Evolutionary conservation across 2,329 filamentous ascomycete genomes (phyloP), one percentile per base, ranked within the genome.

Genomic region (Epichloe bromicola): DNA sequence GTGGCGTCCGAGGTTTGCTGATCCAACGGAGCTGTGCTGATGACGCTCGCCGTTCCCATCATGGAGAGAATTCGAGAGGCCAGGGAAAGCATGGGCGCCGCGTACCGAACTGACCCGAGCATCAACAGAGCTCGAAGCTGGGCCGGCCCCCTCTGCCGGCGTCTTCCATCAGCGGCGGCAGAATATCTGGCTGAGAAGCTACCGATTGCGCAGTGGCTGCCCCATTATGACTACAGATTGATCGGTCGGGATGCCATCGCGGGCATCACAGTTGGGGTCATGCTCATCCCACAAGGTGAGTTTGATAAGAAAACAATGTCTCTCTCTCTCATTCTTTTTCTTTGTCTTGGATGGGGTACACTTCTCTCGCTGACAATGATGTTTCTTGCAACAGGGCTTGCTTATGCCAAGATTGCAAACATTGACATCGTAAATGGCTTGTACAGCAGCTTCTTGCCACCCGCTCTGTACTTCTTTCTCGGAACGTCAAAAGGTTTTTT

Each of bases 121-220:
- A 51, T 59, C 48, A 61, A 62, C 52, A 58, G 59, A 51, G 53
- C 49, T 36, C 54, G 53, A 23, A 51, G 57, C 48, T 63, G 61
- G 60, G 54, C 53, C 39, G 53, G 50, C 3, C 61, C 60, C 19
- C 46, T 61, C 19, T 45, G 33, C 51, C 49, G 55, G 17, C 51
- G 64, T n/a, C 55, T 81, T 0, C 79, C 80, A 0, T 71, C 73
- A 3, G 75, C 73, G 8, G 66, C 77, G 2, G 69, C 63, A 5
- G 71, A 79, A 47, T 84, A 85, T 57, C 64, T 78, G 6, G 54
- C 74, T 36, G 78, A 80, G 54, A 84, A 83, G 60, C 66, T 81
- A 3, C 81, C 80, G 1, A 76, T 83, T 41, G 64, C 79, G 8
- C 73, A 77, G 47, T 85, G 81, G 81, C 68, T 84, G 1, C 79